These are phyloP conservation scores for Calendula officinalis DNA, from an alignment of 129 eudicot species.

Conservation along the genomic window DNA sequence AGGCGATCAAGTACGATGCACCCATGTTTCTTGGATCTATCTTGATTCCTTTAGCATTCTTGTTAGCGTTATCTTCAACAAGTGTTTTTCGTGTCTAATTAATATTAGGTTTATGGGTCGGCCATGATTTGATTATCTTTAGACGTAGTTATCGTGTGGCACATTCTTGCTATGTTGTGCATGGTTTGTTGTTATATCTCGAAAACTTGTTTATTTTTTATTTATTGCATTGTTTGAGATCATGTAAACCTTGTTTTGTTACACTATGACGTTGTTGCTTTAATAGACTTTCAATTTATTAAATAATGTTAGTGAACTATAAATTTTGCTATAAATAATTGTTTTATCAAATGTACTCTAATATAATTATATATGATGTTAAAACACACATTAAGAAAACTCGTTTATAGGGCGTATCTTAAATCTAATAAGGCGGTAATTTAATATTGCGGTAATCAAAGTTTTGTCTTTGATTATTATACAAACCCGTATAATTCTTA, in stretches of 20 bases:
- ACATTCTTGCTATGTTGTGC: conserved; percentile 7
- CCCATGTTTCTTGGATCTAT: conserved; percentile 7
- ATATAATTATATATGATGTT: not conserved
- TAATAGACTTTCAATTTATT: not conserved
- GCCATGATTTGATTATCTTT: conserved; percentile 6
- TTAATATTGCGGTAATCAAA: too few species aligned
- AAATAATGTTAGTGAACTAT: too few species aligned
- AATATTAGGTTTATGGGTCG: not conserved
- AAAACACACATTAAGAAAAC: too few species aligned
- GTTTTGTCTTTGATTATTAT: too few species aligned
- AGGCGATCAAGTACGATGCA: conserved; percentile 15
- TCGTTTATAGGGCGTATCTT: too few species aligned
- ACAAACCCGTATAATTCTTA: too few species aligned
- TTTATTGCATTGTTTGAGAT: conserved; percentile 1
- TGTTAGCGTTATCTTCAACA: conserved; percentile 15
- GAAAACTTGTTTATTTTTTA: conserved; percentile 8
- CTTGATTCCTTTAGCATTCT: conserved; percentile 6
- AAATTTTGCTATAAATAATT: too few species aligned
- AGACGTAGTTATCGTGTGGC: not conserved
- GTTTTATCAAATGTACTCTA: not conserved
- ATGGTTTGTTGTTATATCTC: not conserved
- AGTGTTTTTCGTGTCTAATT: conserved; percentile 10
- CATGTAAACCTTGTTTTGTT: not conserved
- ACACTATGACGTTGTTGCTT: conserved; percentile 13
- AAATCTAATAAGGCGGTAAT: too few species aligned